phyloP scores from a whole-genome alignment of 805 yeast species.

The Torulaspora franciscae region DNA sequence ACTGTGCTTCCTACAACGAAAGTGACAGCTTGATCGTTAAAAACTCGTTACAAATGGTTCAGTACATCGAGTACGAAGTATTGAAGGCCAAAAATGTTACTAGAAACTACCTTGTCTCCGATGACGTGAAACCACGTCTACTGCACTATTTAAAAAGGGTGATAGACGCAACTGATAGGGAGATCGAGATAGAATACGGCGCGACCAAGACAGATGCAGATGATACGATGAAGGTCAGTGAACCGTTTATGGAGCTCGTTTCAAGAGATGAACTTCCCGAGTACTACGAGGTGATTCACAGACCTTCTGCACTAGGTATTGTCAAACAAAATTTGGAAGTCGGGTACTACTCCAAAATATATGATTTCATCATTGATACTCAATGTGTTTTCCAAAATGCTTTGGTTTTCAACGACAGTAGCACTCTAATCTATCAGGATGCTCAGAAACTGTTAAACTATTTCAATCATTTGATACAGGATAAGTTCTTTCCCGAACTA shows the following conservation, averaged over 20 bases:
- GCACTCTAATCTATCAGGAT: slow-evolving; percentile 66
- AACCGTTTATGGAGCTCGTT: slow-evolving; percentile 72
- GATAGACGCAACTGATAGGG: slow-evolving; percentile 30
- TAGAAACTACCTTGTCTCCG: slow-evolving; percentile 30
- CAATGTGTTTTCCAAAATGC: slow-evolving; percentile 74
- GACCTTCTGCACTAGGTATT: slow-evolving; percentile 68
- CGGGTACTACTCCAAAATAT: slow-evolving; percentile 51
- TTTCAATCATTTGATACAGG: slow-evolving; percentile 38
- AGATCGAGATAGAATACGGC: slow-evolving; percentile 19
- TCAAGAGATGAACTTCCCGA: slow-evolving; percentile 70
- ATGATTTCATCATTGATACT: slow-evolving; percentile 55
- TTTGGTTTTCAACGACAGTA: slow-evolving; percentile 67
- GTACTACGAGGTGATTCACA: slow-evolving; percentile 64
- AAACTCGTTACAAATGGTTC: slow-evolving; percentile 54
- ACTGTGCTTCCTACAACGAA: slow-evolving; percentile 72
- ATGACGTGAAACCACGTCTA: slow-evolving; percentile 23
- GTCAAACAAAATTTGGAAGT: slow-evolving; percentile 50
- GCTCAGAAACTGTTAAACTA: slow-evolving; percentile 54
- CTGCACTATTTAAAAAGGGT: slow-evolving; percentile 23
- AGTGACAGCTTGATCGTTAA: slow-evolving; percentile 58
- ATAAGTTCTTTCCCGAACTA: slow-evolving; percentile 28
- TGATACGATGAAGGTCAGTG: slow-evolving; percentile 43
- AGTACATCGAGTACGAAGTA: slow-evolving; percentile 51
- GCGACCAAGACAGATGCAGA: slow-evolving; percentile 21
- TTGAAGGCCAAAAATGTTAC: slow-evolving; percentile 36